Evolutionary conservation across 148 eudicot genomes (phyloP), one percentile per base, ranked within the genome.

Genomic region (Euryodendron excelsum): DNA sequence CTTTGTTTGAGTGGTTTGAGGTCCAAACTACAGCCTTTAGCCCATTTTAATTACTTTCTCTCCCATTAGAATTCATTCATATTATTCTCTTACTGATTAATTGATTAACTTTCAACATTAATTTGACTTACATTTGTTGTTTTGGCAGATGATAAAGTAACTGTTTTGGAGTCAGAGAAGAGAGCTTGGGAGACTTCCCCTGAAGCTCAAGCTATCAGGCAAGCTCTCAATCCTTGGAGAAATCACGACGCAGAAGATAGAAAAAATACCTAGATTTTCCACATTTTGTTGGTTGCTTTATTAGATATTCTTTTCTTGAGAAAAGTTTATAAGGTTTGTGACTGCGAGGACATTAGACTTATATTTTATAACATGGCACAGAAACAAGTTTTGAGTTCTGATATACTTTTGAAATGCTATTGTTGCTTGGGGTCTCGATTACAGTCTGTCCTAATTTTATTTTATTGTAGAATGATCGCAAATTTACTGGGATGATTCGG

Each of bases 161-260:
- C 98, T 45, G 98, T 81, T 66, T 56, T 92, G 80, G 98, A 94
- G 82, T 80, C 94, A 1, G 97, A 94, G 79, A 94, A 92, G 88
- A 90, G 90, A 75, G 98, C 90, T 15, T 92, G 91, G 91, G 98
- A 94, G 76, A 94, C 25, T 79, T 88, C 93, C 59, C 89, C 93
- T 21, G 98, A 94, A 87, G 98, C 97, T 81, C 90, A 88, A 79
- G 92, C 97, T 74, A 73, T 88, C 53, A 88, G 94, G 84, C 97
- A 94, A 64, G 97, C 94, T 74, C 90, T 94, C 50, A 94, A 94
- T 87, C 98, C 98, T 13, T 94, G 97, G 97, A 86, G 91, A 47
- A 78, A 85, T 75, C 82, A 77, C 18, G 93, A 94, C 73, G 31
- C 87, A 28, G 74, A 85, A 73, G 79, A 79, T 37, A 81, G 64